Percentiles rank a stretch among this genome's conserved stretches.
phyloP scores from a whole-genome alignment of 345 rosid species.

The Syzygium grande region DNA sequence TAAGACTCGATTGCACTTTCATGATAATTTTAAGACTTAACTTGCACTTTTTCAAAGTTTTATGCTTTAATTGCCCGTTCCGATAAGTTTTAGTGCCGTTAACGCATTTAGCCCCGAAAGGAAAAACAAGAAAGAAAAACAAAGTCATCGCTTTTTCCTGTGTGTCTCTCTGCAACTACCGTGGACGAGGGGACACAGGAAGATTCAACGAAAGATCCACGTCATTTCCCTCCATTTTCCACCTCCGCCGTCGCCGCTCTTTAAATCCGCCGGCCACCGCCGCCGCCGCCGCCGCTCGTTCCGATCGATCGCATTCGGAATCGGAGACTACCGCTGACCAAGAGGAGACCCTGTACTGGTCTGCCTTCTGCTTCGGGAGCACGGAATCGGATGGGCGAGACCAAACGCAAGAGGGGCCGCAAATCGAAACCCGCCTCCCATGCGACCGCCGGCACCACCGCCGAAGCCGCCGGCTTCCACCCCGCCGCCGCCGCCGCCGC shows the following conservation, averaged over 20 bases:
- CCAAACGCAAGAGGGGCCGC: constrained; percentile 37
- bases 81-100: no score
- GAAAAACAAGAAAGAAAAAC: fast-evolving
- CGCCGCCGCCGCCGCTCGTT: background rate
- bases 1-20: no score
- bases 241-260: background rate
- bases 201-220: background rate
- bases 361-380: background rate
- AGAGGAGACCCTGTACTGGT: background rate
- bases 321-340: background rate
- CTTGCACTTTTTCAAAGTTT: no score
- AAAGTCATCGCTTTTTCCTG: background rate
- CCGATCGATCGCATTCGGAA: background rate
- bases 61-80: no score
- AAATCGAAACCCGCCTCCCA: constrained; percentile 21
- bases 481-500: background rate
- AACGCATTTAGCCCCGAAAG: no score
- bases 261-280: background rate
- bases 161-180: background rate
- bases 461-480: constrained; percentile 12
- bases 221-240: background rate
- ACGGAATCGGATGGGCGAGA: constrained; percentile 10
- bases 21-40: no score
- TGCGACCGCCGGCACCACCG: constrained; percentile 9
- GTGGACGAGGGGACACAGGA: background rate